Base-by-base conservation (phyloP, 2,329 filamentous ascomycete species). In the Penicillium psychrosexuale region DNA sequence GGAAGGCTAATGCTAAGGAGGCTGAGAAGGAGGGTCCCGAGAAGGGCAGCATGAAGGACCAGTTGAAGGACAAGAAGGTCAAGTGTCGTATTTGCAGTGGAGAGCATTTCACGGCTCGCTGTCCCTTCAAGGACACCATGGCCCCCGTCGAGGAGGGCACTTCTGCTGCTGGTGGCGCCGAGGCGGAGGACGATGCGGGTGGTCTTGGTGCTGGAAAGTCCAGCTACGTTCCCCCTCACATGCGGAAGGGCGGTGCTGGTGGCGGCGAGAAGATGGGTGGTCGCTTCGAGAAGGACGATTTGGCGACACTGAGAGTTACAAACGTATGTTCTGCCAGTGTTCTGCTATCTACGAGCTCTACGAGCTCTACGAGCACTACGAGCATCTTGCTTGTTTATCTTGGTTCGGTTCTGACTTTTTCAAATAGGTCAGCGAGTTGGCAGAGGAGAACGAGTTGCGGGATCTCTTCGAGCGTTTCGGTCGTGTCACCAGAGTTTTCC, bases 101-200 rank as follows among this genome's bases (percentile, higher is more conserved):
- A 73, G 94, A 99, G 82, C 94, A 99, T 85, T 99, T 97, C 83
- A 99, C 94, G 39, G 93, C 93, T 65, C 88, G 94, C 75, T 99
- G 94, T 85, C 94, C 94, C 34, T 99, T 96, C 87, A 99, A 97
- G 82, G 94, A 97, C 75, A 99, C 93, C 68, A 97, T 99, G 91
- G 91, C 93, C 34, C 94, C 78, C 7, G 75, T 80, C 54, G 78
- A 78, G 39, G 78, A 80, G 63, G 59, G 72, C 19, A 60, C 68
- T 39, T 69, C 63, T 46, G 72, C 65, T 30, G 70, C 66, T 22
- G 80, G 76, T 28, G 80, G 77, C 24, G 80, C 74, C 45, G 75
- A 75, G 47, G 77, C 74, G 22, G 69, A 72, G 38, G 68, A 75
- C 37, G 75, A 75, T 38, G 78, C 78, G 33, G 88, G 85, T 56